phyloP scores from a whole-genome alignment of 495 filamentous ascomycete genomes.

The Haplographium delicatum region DNA sequence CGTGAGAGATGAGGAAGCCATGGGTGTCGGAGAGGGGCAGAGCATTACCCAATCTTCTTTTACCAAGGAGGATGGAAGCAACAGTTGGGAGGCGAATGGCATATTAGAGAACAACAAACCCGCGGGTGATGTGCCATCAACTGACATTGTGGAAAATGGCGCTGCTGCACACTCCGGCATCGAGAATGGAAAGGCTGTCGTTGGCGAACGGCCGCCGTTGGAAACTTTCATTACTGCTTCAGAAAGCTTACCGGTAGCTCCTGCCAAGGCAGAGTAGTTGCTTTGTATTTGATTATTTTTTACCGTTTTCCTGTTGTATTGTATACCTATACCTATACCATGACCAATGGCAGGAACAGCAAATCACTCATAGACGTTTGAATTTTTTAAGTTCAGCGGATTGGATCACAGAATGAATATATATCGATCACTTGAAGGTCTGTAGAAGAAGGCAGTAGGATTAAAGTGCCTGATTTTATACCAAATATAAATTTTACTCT shows the following conservation, averaged over 20 bases:
- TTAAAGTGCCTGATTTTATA: too few species aligned
- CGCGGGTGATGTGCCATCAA: not conserved
- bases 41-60: constrained; percentile 2
- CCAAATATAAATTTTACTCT: too few species aligned
- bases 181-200: constrained; percentile 17
- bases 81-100: not conserved
- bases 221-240: constrained; percentile 19
- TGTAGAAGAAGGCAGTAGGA: too few species aligned
- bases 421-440: too few species aligned
- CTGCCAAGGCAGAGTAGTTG: not conserved
- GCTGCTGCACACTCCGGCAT: not conserved
- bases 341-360: too few species aligned
- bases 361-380: too few species aligned
- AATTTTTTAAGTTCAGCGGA: too few species aligned
- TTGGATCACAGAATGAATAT: too few species aligned
- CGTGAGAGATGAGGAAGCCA: constrained; percentile 9
- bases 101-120: not conserved
- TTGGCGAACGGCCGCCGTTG: constrained; percentile 17
- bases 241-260: constrained; percentile 7
- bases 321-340: too few species aligned
- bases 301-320: too few species aligned
- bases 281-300: not conserved
- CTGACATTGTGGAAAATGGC: not conserved
- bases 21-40: constrained; percentile 6
- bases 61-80: not conserved